These are phyloP conservation scores for Mucor indicus DNA, from an alignment of 371 early-diverging fungal genomes.

Conservation along the genomic window DNA sequence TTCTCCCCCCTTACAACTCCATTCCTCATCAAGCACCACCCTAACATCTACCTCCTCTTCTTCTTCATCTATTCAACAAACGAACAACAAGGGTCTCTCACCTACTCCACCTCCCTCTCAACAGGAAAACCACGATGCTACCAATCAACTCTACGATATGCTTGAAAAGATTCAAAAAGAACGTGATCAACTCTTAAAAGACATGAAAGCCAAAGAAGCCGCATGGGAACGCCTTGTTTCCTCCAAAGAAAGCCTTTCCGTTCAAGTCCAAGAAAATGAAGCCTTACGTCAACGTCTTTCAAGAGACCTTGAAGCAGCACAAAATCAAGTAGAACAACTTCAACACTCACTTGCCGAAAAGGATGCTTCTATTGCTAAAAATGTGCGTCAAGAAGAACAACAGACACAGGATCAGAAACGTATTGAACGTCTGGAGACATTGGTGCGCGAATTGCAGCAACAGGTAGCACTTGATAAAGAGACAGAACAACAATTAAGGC, in stretches of 20 bases:
- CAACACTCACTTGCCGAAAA: slow-evolving; percentile 6
- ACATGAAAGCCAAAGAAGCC: slow-evolving; percentile 37
- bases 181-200: slow-evolving; percentile 13
- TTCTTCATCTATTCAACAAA: neutral
- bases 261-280: slow-evolving; percentile 33
- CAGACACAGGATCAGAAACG: slow-evolving; percentile 29
- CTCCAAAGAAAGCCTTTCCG: slow-evolving; percentile 34
- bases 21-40: neutral
- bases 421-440: slow-evolving; percentile 28
- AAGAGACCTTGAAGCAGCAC: slow-evolving; percentile 8
- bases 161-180: slow-evolving; percentile 34
- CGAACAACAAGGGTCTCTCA: neutral
- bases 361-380: slow-evolving; percentile 21
- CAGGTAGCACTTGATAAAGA: slow-evolving; percentile 13
- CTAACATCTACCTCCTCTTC: neutral
- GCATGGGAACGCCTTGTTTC: slow-evolving; percentile 44
- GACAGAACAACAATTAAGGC: slow-evolving; percentile 2
- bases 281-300: slow-evolving; percentile 18
- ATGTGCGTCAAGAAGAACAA: slow-evolving; percentile 19
- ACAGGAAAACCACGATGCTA: slow-evolving; percentile 9
- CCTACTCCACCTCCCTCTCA: slow-evolving; percentile 1
- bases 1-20: neutral
- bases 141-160: slow-evolving; percentile 24
- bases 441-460: slow-evolving; percentile 29
- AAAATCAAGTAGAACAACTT: slow-evolving; percentile 4